phyloP scores from a whole-genome alignment of 2,329 filamentous ascomycete species.

The Apiospora aurea region DNA sequence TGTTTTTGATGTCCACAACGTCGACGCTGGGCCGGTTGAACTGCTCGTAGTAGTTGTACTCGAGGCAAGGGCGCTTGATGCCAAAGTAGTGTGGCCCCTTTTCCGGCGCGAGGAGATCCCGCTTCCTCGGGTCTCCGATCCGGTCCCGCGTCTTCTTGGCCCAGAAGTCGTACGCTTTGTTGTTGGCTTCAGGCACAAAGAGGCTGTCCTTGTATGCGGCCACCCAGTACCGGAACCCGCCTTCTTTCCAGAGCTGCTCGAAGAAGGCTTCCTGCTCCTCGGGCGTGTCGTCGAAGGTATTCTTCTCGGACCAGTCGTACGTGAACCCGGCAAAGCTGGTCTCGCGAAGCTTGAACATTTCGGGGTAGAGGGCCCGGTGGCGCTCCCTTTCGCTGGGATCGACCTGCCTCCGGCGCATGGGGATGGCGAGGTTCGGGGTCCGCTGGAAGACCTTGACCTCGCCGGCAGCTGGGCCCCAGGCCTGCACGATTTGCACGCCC shows the following conservation, averaged over 20 bases:
- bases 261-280: conserved; percentile 49
- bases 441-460: conserved; percentile 67
- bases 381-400: conserved; percentile 51
- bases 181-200: conserved; percentile 58
- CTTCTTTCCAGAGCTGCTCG: conserved; percentile 57
- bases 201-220: conserved; percentile 53
- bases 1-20: conserved; percentile 38
- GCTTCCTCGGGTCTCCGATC: conserved; percentile 57
- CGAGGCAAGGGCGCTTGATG: conserved; percentile 49
- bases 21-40: conserved; percentile 42
- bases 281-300: conserved; percentile 51
- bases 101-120: conserved; percentile 44
- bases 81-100: conserved; percentile 56
- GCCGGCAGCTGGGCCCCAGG: conserved; percentile 58
- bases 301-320: conserved; percentile 59
- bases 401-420: conserved; percentile 57
- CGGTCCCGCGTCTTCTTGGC: conserved; percentile 56
- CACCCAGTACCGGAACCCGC: conserved; percentile 59
- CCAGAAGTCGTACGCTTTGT: conserved; percentile 59
- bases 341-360: conserved; percentile 59
- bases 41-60: conserved; percentile 40
- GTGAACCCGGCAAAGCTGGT: conserved; percentile 57
- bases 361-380: conserved; percentile 55
- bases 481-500: conserved; percentile 68
- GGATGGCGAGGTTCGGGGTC: conserved; percentile 69